phyloP scores from a whole-genome alignment of 305 asterid species.

The Coffea humblotiana region DNA sequence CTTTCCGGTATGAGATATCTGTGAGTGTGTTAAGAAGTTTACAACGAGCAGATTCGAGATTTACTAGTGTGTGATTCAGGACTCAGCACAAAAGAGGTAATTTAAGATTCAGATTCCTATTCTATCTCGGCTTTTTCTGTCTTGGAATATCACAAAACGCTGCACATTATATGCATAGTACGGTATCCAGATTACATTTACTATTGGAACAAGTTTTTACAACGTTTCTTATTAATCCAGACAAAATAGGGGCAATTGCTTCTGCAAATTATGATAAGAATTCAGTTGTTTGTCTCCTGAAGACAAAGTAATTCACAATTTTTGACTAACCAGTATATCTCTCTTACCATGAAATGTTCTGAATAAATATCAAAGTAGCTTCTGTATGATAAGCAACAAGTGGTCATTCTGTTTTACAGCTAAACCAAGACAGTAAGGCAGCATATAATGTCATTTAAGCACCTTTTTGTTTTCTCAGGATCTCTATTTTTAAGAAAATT shows the following conservation, averaged over 20 bases:
- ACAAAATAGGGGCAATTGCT: background rate
- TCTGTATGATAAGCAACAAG: no score
- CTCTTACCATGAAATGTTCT: no score
- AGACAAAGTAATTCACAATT: background rate
- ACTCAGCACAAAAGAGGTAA: slow-evolving; percentile 65
- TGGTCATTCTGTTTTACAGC: no score
- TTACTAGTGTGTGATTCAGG: slow-evolving; percentile 61
- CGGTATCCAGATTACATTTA: background rate
- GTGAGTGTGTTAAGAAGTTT: slow-evolving; percentile 93
- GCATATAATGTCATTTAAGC: background rate
- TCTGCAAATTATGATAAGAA: background rate
- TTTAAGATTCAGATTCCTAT: background rate
- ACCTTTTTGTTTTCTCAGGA: background rate
- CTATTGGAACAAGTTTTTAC: background rate
- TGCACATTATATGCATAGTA: background rate
- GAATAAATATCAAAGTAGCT: no score
- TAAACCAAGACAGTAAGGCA: no score
- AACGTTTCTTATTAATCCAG: background rate
- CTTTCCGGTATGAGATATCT: slow-evolving; percentile 64
- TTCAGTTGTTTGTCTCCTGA: background rate
- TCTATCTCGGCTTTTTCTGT: background rate
- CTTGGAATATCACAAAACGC: background rate
- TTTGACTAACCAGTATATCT: background rate
- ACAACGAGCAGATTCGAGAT: slow-evolving; percentile 91
- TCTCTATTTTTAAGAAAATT: background rate